Base-by-base conservation (phyloP, 1,284 basidiomycete species). In the Schizophyllum commune region DNA sequence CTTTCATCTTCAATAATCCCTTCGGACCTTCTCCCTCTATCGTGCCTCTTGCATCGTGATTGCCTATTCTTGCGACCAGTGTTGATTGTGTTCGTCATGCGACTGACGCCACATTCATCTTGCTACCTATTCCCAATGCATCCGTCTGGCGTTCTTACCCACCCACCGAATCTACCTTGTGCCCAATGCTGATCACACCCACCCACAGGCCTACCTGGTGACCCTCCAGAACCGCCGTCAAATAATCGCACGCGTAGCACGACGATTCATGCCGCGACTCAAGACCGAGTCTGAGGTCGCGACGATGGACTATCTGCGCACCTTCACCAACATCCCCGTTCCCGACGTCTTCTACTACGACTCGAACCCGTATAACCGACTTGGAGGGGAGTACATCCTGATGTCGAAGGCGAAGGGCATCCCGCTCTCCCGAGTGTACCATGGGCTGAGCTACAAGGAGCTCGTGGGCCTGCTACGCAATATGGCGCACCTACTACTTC, bases 211-310 rank as follows among this genome's bases (percentile, higher is more conserved):
- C 33, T 92, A 91, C 74, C 79, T 89, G 3, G 75, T 92, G 61
- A 86, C 83, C 4, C 79, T 92, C n/a, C 75, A 72, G 27, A 81
- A 87, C 67, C 74, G 78, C 17, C 77, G 79, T 59, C 79, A 88
- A 62, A 70, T 92, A 27, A 84, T 92, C 9, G 88, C 86, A 4
- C 83, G 89, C 51, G 88, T 92, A 22, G 90, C 90, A 2, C 85
- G 89, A 57, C 82, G 88, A 13, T 91, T 88, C 72, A 91, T 92
- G 88, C 87, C 89, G 1, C 81, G 86, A 34, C 78, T 90, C 65
- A 92, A 92, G 76, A 91, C 87, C 4, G 86, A 89, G 70, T 91
- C 89, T 0, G 91, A 92, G 70, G 86, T 91, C 17, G 90, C 90
- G 1, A 92, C 90, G 0, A 84, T 92, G 77, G 78, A 81, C 32